Evolutionary conservation across 371 early-diverging fungal genomes (phyloP).

Genomic region (Catenaria anguillulae): DNA sequence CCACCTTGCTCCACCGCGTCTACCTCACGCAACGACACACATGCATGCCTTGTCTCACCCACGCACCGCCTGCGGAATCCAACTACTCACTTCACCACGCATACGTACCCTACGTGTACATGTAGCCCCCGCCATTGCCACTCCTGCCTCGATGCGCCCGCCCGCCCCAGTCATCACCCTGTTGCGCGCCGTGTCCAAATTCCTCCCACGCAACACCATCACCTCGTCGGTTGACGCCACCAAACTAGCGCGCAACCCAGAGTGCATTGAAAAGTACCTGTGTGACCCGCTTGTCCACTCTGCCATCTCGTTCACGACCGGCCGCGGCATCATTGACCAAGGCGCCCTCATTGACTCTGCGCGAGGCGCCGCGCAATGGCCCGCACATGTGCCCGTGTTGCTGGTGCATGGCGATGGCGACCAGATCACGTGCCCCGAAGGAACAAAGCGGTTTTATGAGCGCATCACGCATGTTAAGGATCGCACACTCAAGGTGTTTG

Average conservation of each 20-base stretch:
- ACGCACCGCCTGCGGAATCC: too few relatives aligned
- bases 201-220: not conserved
- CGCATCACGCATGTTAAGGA: conserved; percentile 20
- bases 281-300: not conserved
- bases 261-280: conserved; percentile 13
- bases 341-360: not conserved
- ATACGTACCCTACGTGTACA: not conserved
- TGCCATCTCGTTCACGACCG: conserved; percentile 10
- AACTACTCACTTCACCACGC: not conserved
- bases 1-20: not conserved
- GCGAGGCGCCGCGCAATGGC: conserved; percentile 5
- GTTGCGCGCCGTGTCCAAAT: not conserved
- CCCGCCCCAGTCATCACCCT: conserved; percentile 10
- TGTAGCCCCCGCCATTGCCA: conserved; percentile 18
- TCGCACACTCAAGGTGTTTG: conserved; percentile 6
- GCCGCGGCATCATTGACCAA: conserved; percentile 4
- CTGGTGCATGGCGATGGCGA: conserved; percentile 22
- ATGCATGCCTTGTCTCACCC: too few relatives aligned
- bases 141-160: conserved; percentile 15
- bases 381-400: conserved; percentile 15
- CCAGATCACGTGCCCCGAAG: conserved; percentile 15
- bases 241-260: conserved; percentile 18
- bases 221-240: conserved; percentile 12
- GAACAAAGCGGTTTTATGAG: conserved; percentile 14
- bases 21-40: not conserved